Percentiles rank a stretch among this genome's conserved stretches.
Evolutionary conservation across 345 rosid genomes (phyloP).

Genomic region (Draba incana): DNA sequence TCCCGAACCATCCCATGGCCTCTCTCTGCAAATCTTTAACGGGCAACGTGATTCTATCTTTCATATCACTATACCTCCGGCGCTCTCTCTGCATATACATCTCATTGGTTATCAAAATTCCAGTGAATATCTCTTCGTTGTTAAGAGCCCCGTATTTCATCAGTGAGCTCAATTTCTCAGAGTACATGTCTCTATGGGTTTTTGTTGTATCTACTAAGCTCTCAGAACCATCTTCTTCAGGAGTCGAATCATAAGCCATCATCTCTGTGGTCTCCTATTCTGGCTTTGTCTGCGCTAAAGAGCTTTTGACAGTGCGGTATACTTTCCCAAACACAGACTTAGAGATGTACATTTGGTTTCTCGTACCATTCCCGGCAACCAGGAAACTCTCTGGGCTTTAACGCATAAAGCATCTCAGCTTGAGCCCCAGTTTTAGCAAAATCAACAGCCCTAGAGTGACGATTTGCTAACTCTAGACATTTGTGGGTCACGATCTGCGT

Average conservation of each 20-base stretch:
- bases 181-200: constrained; percentile 57
- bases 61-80: constrained; percentile 71
- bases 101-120: constrained; percentile 62
- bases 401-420: constrained; percentile 79
- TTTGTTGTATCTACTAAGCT: constrained; percentile 54
- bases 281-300: constrained; percentile 36
- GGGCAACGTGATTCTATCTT: constrained; percentile 65
- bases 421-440: constrained; percentile 95
- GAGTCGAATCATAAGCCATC: constrained; percentile 61
- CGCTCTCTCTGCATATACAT: constrained; percentile 72
- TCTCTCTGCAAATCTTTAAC: constrained; percentile 63
- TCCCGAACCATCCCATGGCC: constrained; percentile 72
- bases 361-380: constrained; percentile 85
- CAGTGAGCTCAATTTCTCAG: constrained; percentile 59
- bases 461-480: constrained; percentile 77
- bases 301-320: constrained; percentile 59
- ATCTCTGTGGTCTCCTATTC: constrained; percentile 48
- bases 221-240: constrained; percentile 67
- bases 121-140: constrained; percentile 91
- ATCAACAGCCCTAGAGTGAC: constrained; percentile 95
- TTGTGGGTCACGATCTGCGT: constrained; percentile 81
- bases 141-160: constrained; percentile 64
- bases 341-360: constrained; percentile 65
- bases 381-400: constrained; percentile 85
- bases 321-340: constrained; percentile 71